These are phyloP conservation scores for Onygenales sp. DNA, from an alignment of 2,329 filamentous ascomycete species.

Conservation along the genomic window DNA sequence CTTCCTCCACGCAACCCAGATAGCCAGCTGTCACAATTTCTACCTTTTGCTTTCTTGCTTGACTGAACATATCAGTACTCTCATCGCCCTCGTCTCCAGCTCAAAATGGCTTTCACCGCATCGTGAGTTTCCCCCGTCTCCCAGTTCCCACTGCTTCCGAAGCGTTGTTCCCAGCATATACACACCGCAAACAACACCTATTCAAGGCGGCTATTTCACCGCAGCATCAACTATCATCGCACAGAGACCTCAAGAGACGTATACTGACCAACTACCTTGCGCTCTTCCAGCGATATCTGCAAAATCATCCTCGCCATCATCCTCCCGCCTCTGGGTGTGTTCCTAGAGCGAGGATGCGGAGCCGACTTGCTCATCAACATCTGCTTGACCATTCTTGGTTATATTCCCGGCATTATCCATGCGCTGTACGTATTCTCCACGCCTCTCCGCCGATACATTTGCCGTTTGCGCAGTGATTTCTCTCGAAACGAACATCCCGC, in stretches of 20 bases:
- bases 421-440: conserved; percentile 57
- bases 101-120: conserved; percentile 40
- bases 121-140: conserved; percentile 31
- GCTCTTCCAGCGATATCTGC: conserved; percentile 54
- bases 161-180: not conserved
- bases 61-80: not conserved
- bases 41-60: not conserved
- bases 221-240: not conserved
- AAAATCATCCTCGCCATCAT: conserved; percentile 83
- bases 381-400: conserved; percentile 68
- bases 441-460: not conserved
- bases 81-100: not conserved
- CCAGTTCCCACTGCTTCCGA: not conserved
- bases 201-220: not conserved
- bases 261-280: not conserved
- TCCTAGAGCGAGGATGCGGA: conserved; percentile 86
- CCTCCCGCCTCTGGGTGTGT: conserved; percentile 83
- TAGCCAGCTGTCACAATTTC: no score
- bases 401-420: conserved; percentile 81
- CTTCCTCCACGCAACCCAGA: no score
- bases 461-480: not conserved
- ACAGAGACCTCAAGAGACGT: not conserved
- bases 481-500: not conserved
- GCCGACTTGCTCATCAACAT: conserved; percentile 89
- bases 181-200: not conserved